phyloP scores from a whole-genome alignment of 2,329 filamentous ascomycete species.

The Diaporthe caulivora region DNA sequence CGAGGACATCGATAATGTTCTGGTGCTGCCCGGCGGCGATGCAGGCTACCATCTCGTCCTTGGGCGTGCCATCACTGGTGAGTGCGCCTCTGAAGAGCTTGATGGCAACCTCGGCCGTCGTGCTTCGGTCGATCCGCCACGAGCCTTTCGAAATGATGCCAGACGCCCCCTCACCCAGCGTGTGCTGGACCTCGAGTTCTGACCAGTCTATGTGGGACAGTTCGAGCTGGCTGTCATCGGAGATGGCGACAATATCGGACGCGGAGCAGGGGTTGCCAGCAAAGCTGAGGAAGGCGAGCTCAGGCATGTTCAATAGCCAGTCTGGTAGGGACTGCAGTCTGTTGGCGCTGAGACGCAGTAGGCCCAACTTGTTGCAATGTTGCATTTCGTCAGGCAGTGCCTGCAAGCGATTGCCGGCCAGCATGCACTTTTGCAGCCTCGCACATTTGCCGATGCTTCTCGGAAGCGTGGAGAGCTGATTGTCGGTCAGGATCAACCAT shows the following conservation, averaged over 20 bases:
- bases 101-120: conserved; percentile 56
- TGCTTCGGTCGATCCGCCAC: conserved; percentile 48
- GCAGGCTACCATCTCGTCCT: conserved; percentile 62
- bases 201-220: conserved; percentile 56
- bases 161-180: conserved; percentile 60
- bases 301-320: conserved; percentile 59
- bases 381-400: conserved; percentile 56
- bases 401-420: conserved; percentile 59
- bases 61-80: conserved; percentile 60
- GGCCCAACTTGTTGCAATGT: conserved; percentile 56
- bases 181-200: conserved; percentile 54
- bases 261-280: conserved; percentile 60
- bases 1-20: conserved; percentile 60
- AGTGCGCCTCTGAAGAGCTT: conserved; percentile 62
- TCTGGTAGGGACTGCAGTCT: conserved; percentile 51
- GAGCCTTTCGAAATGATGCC: conserved; percentile 58
- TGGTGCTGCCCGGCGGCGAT: conserved; percentile 59
- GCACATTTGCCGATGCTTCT: conserved; percentile 56
- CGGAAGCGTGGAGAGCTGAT: conserved; percentile 54
- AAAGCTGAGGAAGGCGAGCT: conserved; percentile 60
- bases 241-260: not conserved
- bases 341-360: conserved; percentile 60
- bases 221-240: not conserved
- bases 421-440: conserved; percentile 61
- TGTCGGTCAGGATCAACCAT: conserved; percentile 64